Evolutionary conservation across 495 filamentous ascomycete genomes (phyloP).

Genomic region (Chlorociboria aeruginascens): DNA sequence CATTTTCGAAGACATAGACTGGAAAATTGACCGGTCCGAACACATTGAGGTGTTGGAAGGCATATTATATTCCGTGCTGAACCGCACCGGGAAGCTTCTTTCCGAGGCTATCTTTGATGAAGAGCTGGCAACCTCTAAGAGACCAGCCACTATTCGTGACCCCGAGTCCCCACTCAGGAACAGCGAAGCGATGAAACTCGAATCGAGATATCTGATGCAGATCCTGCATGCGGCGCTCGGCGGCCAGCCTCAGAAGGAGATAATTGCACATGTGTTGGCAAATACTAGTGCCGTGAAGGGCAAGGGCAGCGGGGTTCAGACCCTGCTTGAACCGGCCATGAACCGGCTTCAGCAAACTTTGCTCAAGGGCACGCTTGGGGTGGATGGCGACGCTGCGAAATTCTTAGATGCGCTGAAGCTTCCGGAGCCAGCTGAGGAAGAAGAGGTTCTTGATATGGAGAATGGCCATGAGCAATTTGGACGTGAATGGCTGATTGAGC

Average conservation of each 20-base stretch:
- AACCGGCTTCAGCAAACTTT: slow-evolving; percentile 27
- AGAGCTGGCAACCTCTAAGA: slow-evolving; percentile 18
- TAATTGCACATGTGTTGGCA: slow-evolving; percentile 1
- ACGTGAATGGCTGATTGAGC: slow-evolving; percentile 35
- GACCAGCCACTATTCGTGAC: slow-evolving; percentile 10
- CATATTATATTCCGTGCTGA: slow-evolving; percentile 12
- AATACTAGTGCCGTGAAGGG: neutral
- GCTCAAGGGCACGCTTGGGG: slow-evolving; percentile 10
- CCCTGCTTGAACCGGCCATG: slow-evolving; percentile 10
- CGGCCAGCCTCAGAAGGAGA: slow-evolving; percentile 13
- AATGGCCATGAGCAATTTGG: slow-evolving; percentile 3
- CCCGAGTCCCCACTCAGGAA: neutral
- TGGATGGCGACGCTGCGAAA: slow-evolving; percentile 1
- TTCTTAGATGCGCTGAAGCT: neutral
- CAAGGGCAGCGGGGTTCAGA: neutral
- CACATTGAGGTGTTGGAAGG: slow-evolving; percentile 16
- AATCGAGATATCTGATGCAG: slow-evolving; percentile 25
- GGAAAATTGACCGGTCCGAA: slow-evolving; percentile 6
- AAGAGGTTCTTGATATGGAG: neutral
- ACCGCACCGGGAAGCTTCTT: slow-evolving; percentile 13
- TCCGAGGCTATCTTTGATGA: slow-evolving; percentile 17
- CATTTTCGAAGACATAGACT: slow-evolving; percentile 7
- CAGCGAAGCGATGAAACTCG: neutral
- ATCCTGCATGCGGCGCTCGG: slow-evolving; percentile 27
- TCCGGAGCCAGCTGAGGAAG: slow-evolving; percentile 5